Evolutionary conservation across 495 filamentous ascomycete species (phyloP).

Genomic region (Neohortaea acidophila): DNA sequence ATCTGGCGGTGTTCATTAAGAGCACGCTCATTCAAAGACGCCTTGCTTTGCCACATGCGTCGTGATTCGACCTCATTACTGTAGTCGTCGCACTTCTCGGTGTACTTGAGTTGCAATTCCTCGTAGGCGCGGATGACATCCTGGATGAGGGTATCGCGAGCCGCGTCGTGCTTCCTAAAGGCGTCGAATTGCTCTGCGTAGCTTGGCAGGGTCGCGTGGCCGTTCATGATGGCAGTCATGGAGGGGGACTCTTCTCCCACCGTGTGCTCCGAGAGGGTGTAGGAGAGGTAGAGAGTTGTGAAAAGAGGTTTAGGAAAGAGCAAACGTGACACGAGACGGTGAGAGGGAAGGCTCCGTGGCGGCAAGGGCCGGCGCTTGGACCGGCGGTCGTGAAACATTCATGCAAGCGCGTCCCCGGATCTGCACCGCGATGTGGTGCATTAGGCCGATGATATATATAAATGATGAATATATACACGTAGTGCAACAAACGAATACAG

Average conservation of each 20-base stretch:
- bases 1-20: conserved; percentile 8
- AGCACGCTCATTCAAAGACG: conserved; percentile 9
- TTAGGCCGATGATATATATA: too few relatives aligned
- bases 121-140: conserved; percentile 4
- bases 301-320: too few relatives aligned
- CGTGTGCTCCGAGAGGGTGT: background rate
- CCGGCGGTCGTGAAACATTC: too few relatives aligned
- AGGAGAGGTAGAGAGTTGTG: too few relatives aligned
- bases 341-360: too few relatives aligned
- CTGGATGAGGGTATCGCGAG: conserved; percentile 10
- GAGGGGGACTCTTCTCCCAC: too few relatives aligned
- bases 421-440: too few relatives aligned
- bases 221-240: background rate
- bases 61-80: conserved; percentile 19
- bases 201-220: background rate
- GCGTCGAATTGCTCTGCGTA: conserved; percentile 8
- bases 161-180: conserved; percentile 9
- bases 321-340: too few relatives aligned
- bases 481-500: too few relatives aligned
- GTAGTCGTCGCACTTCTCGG: conserved; percentile 21
- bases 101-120: conserved; percentile 11
- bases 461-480: too few relatives aligned
- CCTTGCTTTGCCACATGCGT: conserved; percentile 19
- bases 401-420: too few relatives aligned
- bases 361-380: too few relatives aligned